These are phyloP conservation scores for Beverwykella pulmonaria DNA, from an alignment of 495 filamentous ascomycete species.

Conservation along the genomic window DNA sequence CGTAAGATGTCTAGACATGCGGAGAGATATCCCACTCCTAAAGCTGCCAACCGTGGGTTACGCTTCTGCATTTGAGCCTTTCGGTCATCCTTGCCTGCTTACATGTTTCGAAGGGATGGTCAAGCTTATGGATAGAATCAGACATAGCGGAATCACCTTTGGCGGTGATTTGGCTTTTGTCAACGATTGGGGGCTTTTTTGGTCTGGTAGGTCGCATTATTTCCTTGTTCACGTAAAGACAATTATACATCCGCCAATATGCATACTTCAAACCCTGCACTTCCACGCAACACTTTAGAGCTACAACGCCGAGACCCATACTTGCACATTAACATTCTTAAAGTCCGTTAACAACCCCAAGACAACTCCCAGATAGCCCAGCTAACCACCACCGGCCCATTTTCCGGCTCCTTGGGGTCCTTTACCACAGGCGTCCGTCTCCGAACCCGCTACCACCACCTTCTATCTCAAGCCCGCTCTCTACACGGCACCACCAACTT, in stretches of 20 bases:
- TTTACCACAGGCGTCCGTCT: constrained; percentile 63
- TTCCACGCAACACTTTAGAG: background rate
- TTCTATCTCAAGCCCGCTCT: constrained; percentile 40
- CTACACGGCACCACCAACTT: constrained; percentile 41
- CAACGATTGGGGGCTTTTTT: constrained; percentile 61
- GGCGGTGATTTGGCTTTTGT: constrained; percentile 58
- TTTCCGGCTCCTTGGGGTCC: constrained; percentile 57
- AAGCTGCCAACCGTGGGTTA: constrained; percentile 55
- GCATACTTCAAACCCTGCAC: background rate
- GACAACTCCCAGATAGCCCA: constrained; percentile 53
- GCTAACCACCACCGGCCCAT: constrained; percentile 61
- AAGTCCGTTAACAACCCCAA: background rate
- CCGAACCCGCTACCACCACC: constrained; percentile 56
- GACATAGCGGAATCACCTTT: constrained; percentile 47
- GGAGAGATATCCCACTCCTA: constrained; percentile 60
- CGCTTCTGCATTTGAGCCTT: background rate
- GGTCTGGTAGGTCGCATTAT: constrained; percentile 42
- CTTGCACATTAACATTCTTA: no score
- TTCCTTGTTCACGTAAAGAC: background rate
- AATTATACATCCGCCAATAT: background rate
- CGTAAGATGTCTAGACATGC: constrained; percentile 61
- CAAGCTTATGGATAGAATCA: constrained; percentile 51
- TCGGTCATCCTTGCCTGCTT: background rate
- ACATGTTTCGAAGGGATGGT: constrained; percentile 52
- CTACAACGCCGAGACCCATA: no score